Conservation (phyloP, 352 stramenopile genomes). For the Globisporangium middletonii region DNA sequence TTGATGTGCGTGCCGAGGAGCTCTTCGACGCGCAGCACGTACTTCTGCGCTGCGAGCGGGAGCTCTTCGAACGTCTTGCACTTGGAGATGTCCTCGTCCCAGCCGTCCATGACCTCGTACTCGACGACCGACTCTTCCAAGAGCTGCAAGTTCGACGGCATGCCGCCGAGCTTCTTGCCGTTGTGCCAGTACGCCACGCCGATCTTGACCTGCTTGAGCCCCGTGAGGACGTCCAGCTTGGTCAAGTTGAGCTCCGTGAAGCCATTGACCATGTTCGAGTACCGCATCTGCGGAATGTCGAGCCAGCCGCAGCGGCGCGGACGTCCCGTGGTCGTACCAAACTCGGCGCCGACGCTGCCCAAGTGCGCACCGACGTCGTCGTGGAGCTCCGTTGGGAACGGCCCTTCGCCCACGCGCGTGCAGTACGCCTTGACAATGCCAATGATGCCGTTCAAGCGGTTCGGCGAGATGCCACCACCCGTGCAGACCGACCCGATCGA, state of each 20-base stretch:
- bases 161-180: constrained; percentile 91
- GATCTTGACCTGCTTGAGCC: constrained; percentile 94
- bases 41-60: constrained; percentile 92
- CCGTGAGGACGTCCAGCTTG: constrained; percentile 98
- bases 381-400: constrained; percentile 97
- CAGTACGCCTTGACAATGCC: constrained; percentile 99
- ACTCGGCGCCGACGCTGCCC: constrained; percentile 92
- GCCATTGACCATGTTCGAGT: constrained; percentile 92
- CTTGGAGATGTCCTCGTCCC: constrained; percentile 96
- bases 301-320: constrained; percentile 97
- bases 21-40: constrained; percentile 97
- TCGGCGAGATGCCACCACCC: constrained; percentile 92
- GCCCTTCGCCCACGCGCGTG: constrained; percentile 97
- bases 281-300: constrained; percentile 95
- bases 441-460: constrained; percentile 91
- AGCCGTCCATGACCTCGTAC: constrained; percentile 92
- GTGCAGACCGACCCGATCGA: constrained; percentile 97
- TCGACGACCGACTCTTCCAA: constrained; percentile 93
- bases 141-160: constrained; percentile 93
- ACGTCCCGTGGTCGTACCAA: constrained; percentile 97
- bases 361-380: constrained; percentile 91
- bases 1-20: constrained; percentile 95
- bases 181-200: constrained; percentile 94
- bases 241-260: constrained; percentile 98
- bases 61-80: constrained; percentile 96